phyloP scores from a whole-genome alignment of 2,329 filamentous ascomycete species.

The Aciculosporium take region DNA sequence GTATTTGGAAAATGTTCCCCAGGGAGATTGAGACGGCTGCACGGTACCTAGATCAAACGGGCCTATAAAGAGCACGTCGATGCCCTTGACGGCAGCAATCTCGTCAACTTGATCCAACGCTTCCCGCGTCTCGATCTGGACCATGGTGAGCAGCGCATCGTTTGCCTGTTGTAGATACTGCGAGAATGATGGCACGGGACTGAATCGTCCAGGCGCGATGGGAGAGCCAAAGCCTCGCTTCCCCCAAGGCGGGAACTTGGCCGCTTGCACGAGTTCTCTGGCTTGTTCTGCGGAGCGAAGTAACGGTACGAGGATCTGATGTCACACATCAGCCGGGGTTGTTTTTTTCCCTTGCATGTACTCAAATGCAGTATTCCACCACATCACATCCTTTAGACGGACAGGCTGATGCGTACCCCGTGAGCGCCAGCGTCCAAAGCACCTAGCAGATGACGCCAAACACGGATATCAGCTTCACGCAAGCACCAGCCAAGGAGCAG shows the following conservation, averaged over 20 bases:
- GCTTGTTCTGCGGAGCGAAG: constrained; percentile 30
- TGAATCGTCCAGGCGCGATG: constrained; percentile 29
- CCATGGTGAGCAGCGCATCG: constrained; percentile 43
- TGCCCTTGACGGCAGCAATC: constrained; percentile 44
- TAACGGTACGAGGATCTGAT: constrained; percentile 31
- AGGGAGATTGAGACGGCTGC: neutral
- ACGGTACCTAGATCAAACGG: constrained; percentile 46
- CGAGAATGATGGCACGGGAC: constrained; percentile 27
- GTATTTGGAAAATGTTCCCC: neutral
- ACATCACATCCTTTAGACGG: neutral
- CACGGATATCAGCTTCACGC: neutral
- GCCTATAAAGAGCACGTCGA: constrained; percentile 51
- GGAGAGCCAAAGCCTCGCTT: constrained; percentile 35
- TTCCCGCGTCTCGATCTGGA: constrained; percentile 54
- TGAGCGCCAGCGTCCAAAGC: constrained; percentile 38
- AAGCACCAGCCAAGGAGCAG: neutral
- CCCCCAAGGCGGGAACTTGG: constrained; percentile 37
- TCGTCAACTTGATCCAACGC: constrained; percentile 45
- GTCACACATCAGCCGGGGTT: constrained; percentile 5
- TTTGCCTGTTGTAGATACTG: constrained; percentile 38
- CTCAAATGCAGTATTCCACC: neutral
- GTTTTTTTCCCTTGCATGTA: neutral
- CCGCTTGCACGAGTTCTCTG: constrained; percentile 28
- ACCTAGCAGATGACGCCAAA: constrained; percentile 13
- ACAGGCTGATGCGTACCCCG: constrained; percentile 23